Evolutionary conservation across 805 yeast species (phyloP).

Genomic region (Barnettozyma vustinii): DNA sequence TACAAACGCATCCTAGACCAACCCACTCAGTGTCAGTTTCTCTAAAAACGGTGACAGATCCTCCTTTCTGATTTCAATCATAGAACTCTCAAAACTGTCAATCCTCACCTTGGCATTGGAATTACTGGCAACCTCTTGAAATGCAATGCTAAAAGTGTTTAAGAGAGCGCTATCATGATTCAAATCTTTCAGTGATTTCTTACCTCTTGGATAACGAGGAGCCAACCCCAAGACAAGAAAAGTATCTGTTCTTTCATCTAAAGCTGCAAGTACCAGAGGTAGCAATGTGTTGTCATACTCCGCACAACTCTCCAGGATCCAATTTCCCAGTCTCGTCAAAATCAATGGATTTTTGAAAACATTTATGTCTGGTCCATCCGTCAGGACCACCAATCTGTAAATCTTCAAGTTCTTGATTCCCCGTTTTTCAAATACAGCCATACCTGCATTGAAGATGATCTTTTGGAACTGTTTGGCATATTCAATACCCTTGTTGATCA

Average conservation of each 20-base stretch:
- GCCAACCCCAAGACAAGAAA: slow-evolving; percentile 88
- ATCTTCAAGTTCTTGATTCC: slow-evolving; percentile 72
- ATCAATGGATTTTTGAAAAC: slow-evolving; percentile 84
- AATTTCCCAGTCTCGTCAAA: slow-evolving; percentile 74
- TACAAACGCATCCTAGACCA: slow-evolving; percentile 28
- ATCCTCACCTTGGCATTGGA: slow-evolving; percentile 87
- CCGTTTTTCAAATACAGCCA: slow-evolving; percentile 80
- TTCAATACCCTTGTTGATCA: slow-evolving; percentile 64
- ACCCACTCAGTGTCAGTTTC: slow-evolving; percentile 69
- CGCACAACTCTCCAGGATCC: slow-evolving; percentile 87
- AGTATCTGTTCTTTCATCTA: slow-evolving; percentile 67
- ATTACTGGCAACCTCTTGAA: slow-evolving; percentile 77
- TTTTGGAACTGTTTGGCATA: slow-evolving; percentile 82
- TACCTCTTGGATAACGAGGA: slow-evolving; percentile 63
- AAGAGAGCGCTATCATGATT: slow-evolving; percentile 42
- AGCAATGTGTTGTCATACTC: slow-evolving; percentile 62
- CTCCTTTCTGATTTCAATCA: slow-evolving; percentile 83
- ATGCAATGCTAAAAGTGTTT: slow-evolving; percentile 86
- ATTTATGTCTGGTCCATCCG: slow-evolving; percentile 79
- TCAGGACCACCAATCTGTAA: slow-evolving; percentile 80
- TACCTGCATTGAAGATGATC: slow-evolving; percentile 81
- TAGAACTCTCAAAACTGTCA: slow-evolving; percentile 92
- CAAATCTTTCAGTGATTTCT: slow-evolving; percentile 27
- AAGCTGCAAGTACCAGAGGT: slow-evolving; percentile 83
- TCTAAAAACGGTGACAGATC: slow-evolving; percentile 87